These are phyloP conservation scores for Pseudogymnoascus destructans DNA, from an alignment of 2,329 filamentous ascomycete genomes.

Conservation along the genomic window DNA sequence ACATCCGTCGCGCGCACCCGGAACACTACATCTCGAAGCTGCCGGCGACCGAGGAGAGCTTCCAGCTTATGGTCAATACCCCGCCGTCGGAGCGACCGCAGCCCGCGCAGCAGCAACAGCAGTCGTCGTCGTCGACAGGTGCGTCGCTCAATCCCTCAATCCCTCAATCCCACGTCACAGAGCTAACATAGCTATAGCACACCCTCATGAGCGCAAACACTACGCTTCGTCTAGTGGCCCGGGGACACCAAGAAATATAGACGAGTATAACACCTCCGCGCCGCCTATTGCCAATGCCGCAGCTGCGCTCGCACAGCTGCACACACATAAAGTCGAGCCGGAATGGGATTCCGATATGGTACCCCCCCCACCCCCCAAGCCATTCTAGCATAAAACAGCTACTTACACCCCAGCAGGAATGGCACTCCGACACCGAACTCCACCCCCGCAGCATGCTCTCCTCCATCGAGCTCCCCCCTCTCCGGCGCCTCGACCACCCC, in stretches of 20 bases:
- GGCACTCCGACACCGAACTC: slow-evolving; percentile 58
- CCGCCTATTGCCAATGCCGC: slow-evolving; percentile 65
- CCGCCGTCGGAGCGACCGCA: slow-evolving; percentile 44
- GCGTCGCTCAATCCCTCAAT: not conserved
- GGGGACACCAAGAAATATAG: slow-evolving; percentile 54
- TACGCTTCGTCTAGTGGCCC: slow-evolving; percentile 54
- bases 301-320: slow-evolving; percentile 74
- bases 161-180: not conserved
- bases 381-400: slow-evolving; percentile 3
- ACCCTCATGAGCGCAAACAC: slow-evolving; percentile 50
- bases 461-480: slow-evolving; percentile 60
- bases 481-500: slow-evolving; percentile 44
- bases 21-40: slow-evolving; percentile 97
- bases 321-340: slow-evolving; percentile 60
- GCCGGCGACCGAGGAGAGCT: slow-evolving; percentile 95
- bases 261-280: slow-evolving; percentile 50
- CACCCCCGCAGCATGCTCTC: slow-evolving; percentile 45
- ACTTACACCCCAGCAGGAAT: slow-evolving; percentile 38
- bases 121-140: not conserved
- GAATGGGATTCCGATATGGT: slow-evolving; percentile 72
- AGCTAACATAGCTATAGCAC: slow-evolving; percentile 30
- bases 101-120: slow-evolving; percentile 10
- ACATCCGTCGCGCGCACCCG: slow-evolving; percentile 92
- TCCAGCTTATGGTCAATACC: slow-evolving; percentile 88
- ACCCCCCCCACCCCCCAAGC: slow-evolving; percentile 26